phyloP scores from a whole-genome alignment of 192 early-diverging fungal species.

The Backusella westeae region DNA sequence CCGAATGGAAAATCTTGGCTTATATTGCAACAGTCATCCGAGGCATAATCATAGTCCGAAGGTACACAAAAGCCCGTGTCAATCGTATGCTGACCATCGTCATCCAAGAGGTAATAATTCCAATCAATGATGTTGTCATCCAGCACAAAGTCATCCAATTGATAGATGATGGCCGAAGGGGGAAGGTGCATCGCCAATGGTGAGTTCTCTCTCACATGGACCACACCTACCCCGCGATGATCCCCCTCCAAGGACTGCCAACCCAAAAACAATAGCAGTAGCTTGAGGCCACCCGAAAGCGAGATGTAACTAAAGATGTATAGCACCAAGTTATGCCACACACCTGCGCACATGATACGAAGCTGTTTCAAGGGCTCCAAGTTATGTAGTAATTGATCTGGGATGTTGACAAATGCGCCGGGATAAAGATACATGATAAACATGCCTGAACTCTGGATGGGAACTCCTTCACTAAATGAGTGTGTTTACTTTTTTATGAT shows the following conservation, averaged over 20 bases:
- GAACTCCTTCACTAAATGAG: constrained; percentile 51
- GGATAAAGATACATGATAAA: constrained; percentile 71
- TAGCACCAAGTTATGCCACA: constrained; percentile 69
- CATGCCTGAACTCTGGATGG: constrained; percentile 60
- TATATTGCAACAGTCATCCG: constrained; percentile 57
- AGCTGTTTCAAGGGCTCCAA: constrained; percentile 49
- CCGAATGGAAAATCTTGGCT: constrained; percentile 53
- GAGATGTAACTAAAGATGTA: constrained; percentile 40
- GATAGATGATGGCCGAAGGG: constrained; percentile 35
- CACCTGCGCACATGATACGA: constrained; percentile 69
- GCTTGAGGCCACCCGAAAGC: constrained; percentile 42
- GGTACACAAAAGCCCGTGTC: constrained; percentile 50
- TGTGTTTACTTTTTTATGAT: not conserved
- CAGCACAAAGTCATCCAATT: constrained; percentile 28
- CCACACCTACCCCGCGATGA: constrained; percentile 56
- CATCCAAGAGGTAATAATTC: constrained; percentile 41
- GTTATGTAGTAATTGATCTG: constrained; percentile 38
- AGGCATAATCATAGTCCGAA: not conserved
- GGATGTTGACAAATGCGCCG: constrained; percentile 75
- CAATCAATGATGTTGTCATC: constrained; percentile 40
- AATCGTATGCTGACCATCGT: constrained; percentile 15
- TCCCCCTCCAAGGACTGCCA: constrained; percentile 49
- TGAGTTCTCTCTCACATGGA: constrained; percentile 49
- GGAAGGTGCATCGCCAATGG: constrained; percentile 47
- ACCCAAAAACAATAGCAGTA: constrained; percentile 38